Conservation (phyloP, 208 protist genomes). For the Crithidia acanthocephali region DNA sequence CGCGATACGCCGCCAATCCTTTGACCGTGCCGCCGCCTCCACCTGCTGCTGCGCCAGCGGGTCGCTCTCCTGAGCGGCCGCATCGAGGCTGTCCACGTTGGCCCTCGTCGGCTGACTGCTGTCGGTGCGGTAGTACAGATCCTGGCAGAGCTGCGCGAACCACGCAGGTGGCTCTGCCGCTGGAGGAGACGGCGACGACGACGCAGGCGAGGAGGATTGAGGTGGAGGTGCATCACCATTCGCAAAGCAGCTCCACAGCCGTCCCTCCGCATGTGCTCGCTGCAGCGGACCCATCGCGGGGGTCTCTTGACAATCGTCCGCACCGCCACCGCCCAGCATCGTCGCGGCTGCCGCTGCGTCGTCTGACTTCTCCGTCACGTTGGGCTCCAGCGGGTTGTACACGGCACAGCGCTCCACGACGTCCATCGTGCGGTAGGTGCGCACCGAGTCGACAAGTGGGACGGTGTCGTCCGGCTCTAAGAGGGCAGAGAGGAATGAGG, state of each 20-base stretch:
- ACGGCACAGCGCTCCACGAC: conserved; percentile 62
- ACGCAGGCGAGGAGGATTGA: too few species aligned
- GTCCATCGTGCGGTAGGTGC: conserved; percentile 87
- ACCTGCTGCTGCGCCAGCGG: conserved; percentile 17
- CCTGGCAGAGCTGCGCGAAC: conserved; percentile 82
- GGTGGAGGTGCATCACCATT: neutral
- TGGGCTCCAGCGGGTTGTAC: conserved; percentile 64
- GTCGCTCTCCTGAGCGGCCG: conserved; percentile 38
- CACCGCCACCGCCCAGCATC: neutral
- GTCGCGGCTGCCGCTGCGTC: neutral
- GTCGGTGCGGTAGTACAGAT: conserved; percentile 82
- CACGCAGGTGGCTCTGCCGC: conserved; percentile 57
- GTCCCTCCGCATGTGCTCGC: conserved; percentile 41
- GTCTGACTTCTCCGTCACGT: conserved; percentile 30
- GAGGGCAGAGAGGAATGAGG: conserved; percentile 64
- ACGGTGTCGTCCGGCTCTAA: conserved; percentile 73
- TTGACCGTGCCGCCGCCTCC: conserved; percentile 1
- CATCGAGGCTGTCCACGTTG: conserved; percentile 41
- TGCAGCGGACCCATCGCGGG: conserved; percentile 30
- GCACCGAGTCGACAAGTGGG: conserved; percentile 63
- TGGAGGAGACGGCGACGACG: neutral
- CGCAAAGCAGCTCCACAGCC: conserved; percentile 60
- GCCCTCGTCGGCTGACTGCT: conserved; percentile 15
- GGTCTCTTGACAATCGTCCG: neutral
- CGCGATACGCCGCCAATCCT: conserved; percentile 7